phyloP scores from a whole-genome alignment of 129 eudicot species.

The Escallonia herrerae region DNA sequence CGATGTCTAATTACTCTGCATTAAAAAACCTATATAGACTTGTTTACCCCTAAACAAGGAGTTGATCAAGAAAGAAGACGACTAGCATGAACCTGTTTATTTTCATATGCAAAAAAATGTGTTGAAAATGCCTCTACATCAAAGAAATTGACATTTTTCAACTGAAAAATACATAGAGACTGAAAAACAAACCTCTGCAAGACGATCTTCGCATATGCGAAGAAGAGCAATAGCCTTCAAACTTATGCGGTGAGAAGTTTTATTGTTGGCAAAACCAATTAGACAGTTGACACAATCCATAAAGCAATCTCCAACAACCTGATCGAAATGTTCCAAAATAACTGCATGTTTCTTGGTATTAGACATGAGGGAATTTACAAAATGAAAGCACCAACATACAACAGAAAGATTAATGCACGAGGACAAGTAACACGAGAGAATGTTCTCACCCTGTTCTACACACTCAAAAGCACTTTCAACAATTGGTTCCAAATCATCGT shows the following conservation, averaged over 20 bases:
- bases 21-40: too few relatives aligned
- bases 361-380: slow-evolving; percentile 16
- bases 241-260: slow-evolving; percentile 85
- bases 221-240: slow-evolving; percentile 98
- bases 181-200: slow-evolving; percentile 76
- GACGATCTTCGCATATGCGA: slow-evolving; percentile 98
- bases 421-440: slow-evolving; percentile 8
- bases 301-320: slow-evolving; percentile 96
- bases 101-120: too few relatives aligned
- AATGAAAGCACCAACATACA: slow-evolving; percentile 4
- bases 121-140: too few relatives aligned
- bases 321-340: slow-evolving; percentile 94
- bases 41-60: too few relatives aligned
- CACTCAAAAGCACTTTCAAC: slow-evolving; percentile 99
- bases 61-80: too few relatives aligned
- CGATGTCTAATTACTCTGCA: too few relatives aligned
- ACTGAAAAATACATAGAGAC: neutral
- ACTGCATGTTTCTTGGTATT: slow-evolving; percentile 47
- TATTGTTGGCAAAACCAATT: slow-evolving; percentile 95
- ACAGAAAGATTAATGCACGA: neutral
- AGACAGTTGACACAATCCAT: slow-evolving; percentile 97
- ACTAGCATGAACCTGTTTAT: too few relatives aligned
- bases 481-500: slow-evolving; percentile 77
- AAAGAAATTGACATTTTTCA: neutral
- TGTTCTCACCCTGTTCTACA: slow-evolving; percentile 84